Percentiles rank a stretch among this genome's conserved stretches.
These are phyloP conservation scores for Neofusicoccum ribis DNA, from an alignment of 2,329 filamentous ascomycete genomes.

Conservation along the genomic window DNA sequence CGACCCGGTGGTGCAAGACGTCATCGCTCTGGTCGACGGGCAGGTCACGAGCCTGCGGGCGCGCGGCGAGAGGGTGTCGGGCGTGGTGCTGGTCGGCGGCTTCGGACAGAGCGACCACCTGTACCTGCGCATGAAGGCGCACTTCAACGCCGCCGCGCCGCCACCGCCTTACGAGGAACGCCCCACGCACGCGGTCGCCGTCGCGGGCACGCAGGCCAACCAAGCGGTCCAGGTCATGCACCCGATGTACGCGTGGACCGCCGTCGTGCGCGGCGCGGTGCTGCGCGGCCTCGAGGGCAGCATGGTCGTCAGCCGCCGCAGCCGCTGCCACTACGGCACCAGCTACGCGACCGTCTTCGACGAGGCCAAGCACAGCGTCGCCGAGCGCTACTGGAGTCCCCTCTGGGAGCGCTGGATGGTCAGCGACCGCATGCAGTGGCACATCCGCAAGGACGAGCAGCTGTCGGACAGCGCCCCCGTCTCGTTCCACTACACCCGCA, in stretches of 20 bases:
- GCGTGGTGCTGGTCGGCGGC: conserved; percentile 79
- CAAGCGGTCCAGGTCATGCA: conserved; percentile 67
- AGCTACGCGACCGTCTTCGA: conserved; percentile 81
- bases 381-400: conserved; percentile 76
- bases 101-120: conserved; percentile 80
- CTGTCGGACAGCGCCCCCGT: conserved; percentile 73
- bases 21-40: conserved; percentile 43
- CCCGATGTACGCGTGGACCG: conserved; percentile 79
- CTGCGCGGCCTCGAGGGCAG: conserved; percentile 73
- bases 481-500: conserved; percentile 82
- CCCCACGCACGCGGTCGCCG: conserved; percentile 63
- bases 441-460: conserved; percentile 76
- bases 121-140: conserved; percentile 65
- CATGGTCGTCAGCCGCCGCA: conserved; percentile 74
- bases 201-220: conserved; percentile 58
- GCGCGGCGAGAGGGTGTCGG: conserved; percentile 42
- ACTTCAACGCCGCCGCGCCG: conserved; percentile 59
- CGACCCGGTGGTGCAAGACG: conserved; percentile 68
- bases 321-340: conserved; percentile 76
- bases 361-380: conserved; percentile 69
- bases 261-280: conserved; percentile 75
- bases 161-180: conserved; percentile 63
- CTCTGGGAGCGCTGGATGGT: conserved; percentile 85
- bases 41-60: conserved; percentile 44
- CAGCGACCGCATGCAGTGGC: conserved; percentile 81